These are phyloP conservation scores for Populus tremula DNA, from an alignment of 345 rosid species.

Conservation along the genomic window DNA sequence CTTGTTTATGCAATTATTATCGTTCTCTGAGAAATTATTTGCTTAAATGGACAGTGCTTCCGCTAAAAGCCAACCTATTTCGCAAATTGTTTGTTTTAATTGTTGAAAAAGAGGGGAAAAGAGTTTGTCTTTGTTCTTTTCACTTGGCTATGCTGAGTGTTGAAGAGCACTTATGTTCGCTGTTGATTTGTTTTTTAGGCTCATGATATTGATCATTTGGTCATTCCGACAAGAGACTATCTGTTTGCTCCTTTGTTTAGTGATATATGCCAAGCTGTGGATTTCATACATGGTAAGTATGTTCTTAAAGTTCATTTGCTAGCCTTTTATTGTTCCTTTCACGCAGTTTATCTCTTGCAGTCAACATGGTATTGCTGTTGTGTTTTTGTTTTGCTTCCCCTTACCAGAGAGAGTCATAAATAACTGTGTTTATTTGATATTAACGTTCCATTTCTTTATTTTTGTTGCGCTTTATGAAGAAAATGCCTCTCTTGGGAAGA, in stretches of 20 bases:
- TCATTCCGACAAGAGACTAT: slow-evolving; percentile 88
- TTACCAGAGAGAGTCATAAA: neutral
- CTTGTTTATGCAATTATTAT: neutral
- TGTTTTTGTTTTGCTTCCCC: neutral
- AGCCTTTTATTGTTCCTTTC: neutral
- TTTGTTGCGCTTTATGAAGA: slow-evolving; percentile 32
- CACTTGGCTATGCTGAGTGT: neutral
- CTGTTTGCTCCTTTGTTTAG: slow-evolving; percentile 70
- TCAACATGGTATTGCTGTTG: neutral
- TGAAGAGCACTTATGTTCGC: neutral
- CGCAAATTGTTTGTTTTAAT: neutral
- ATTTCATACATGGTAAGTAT: slow-evolving; percentile 67
- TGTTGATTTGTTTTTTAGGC: slow-evolving; percentile 40
- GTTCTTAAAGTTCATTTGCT: neutral
- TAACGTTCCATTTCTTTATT: neutral
- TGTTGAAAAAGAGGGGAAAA: neutral
- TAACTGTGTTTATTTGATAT: neutral
- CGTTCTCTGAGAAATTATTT: neutral
- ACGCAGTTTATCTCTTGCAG: too few relatives aligned
- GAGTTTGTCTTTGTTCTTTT: neutral
- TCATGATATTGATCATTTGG: slow-evolving; percentile 76
- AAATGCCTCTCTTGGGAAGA: slow-evolving; percentile 55
- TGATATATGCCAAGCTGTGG: slow-evolving; percentile 61
- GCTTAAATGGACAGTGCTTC: neutral
- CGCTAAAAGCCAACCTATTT: neutral